phyloP scores from a whole-genome alignment of 441 rosid species.

The Populus hybrid region DNA sequence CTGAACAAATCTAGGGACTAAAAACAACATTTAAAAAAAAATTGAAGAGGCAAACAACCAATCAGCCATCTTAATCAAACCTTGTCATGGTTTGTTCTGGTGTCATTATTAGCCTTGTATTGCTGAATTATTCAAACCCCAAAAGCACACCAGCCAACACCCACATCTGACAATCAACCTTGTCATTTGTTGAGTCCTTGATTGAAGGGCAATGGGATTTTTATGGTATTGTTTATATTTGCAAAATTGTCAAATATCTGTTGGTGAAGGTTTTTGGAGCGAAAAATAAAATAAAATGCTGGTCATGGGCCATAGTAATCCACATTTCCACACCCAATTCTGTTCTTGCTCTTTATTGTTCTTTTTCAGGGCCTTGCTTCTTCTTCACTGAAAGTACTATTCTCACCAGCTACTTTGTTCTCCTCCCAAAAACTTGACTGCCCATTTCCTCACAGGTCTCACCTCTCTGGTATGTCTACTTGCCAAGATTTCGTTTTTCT shows the following conservation, averaged over 20 bases:
- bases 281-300: slow-evolving; percentile 1
- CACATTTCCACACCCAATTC: slow-evolving; percentile 30
- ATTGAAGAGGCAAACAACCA: neutral
- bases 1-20: neutral
- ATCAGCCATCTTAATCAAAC: slow-evolving; percentile 17
- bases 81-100: slow-evolving; percentile 22
- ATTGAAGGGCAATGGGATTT: neutral
- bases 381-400: slow-evolving; percentile 41
- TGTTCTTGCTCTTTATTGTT: neutral
- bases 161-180: neutral
- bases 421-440: slow-evolving; percentile 14
- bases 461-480: slow-evolving; percentile 29
- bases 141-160: slow-evolving; percentile 1
- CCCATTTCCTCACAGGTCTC: slow-evolving; percentile 18
- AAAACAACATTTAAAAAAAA: neutral
- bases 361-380: slow-evolving; percentile 41
- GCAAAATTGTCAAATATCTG: neutral
- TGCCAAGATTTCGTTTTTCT: slow-evolving; percentile 3
- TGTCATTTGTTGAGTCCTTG: slow-evolving; percentile 13
- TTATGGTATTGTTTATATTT: neutral
- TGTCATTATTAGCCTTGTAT: slow-evolving; percentile 17
- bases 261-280: neutral
- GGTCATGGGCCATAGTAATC: slow-evolving; percentile 38
- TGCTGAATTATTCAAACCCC: slow-evolving; percentile 24
- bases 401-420: slow-evolving; percentile 18